A percentile compares a stretch with the other conserved stretches of the same genome.
These are phyloP conservation scores for Ricinus communis DNA, from an alignment of 345 rosid genomes.

Conservation along the genomic window DNA sequence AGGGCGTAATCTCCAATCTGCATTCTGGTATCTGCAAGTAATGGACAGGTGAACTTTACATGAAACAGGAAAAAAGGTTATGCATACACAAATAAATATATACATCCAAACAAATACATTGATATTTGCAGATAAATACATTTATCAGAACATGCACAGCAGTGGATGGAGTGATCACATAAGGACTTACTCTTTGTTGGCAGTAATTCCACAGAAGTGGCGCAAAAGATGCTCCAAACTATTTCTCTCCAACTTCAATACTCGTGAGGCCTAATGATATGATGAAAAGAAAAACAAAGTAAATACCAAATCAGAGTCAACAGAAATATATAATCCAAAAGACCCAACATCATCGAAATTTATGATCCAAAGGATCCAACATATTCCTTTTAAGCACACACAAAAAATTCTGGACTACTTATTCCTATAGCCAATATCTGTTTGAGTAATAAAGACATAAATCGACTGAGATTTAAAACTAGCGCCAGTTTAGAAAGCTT, in stretches of 20 bases:
- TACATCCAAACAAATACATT: background rate
- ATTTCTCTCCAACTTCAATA: conserved; percentile 80
- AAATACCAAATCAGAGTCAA: background rate
- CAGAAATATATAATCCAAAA: background rate
- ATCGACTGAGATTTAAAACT: background rate
- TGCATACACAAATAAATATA: background rate
- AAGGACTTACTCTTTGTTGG: conserved; percentile 76
- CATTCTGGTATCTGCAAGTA: conserved; percentile 84
- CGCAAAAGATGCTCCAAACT: conserved; percentile 83
- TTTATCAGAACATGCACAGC: conserved; percentile 6
- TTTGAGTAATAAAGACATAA: background rate
- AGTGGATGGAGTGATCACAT: conserved; percentile 9
- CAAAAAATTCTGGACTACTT: background rate
- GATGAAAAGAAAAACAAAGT: conserved; percentile 12
- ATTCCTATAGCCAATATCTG: background rate
- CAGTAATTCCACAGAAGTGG: conserved; percentile 72
- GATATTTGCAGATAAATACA: background rate
- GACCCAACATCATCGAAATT: background rate
- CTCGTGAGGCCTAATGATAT: conserved; percentile 72
- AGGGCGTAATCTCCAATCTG: conserved; percentile 97
- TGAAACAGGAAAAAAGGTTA: background rate
- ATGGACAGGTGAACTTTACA: conserved; percentile 24
- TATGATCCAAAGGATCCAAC: background rate
- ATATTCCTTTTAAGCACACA: background rate
- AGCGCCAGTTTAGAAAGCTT: too few relatives aligned